Evolutionary conservation across 148 eudicot genomes (phyloP).

Genomic region (Rhododendron vialii): DNA sequence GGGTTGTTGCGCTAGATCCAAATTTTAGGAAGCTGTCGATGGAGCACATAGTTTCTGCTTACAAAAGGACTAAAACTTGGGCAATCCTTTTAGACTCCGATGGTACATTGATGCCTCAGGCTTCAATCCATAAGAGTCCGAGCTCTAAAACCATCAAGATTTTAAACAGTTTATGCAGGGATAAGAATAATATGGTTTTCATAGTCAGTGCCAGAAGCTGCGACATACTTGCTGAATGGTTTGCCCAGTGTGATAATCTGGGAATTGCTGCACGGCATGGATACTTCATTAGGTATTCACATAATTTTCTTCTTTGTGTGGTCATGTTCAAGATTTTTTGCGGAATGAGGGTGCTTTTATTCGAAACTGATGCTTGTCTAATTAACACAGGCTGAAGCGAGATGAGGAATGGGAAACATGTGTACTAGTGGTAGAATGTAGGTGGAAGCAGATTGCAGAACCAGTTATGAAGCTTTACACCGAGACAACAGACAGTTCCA

Average conservation of each 20-base stretch:
- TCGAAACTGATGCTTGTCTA: neutral
- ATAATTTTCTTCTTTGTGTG: neutral
- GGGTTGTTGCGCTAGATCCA: conserved; percentile 48
- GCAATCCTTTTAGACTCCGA: conserved; percentile 47
- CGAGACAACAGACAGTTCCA: conserved; percentile 50
- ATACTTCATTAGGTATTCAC: conserved; percentile 32
- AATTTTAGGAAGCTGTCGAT: conserved; percentile 44
- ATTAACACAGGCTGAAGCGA: conserved; percentile 17
- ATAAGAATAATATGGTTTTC: conserved; percentile 40
- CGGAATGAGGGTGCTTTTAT: neutral
- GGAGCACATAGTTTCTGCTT: conserved; percentile 50
- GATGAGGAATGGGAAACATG: conserved; percentile 44
- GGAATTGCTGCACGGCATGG: conserved; percentile 58
- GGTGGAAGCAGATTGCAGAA: conserved; percentile 48
- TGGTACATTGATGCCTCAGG: conserved; percentile 50
- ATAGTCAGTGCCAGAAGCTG: conserved; percentile 39
- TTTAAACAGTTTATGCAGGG: conserved; percentile 36
- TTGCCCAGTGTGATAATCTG: conserved; percentile 34
- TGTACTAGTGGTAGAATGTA: conserved; percentile 25
- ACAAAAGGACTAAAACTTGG: conserved; percentile 31
- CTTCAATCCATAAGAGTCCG: conserved; percentile 19
- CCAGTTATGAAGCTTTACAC: conserved; percentile 48
- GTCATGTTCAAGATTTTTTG: neutral
- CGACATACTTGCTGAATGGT: conserved; percentile 36
- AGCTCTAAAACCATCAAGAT: conserved; percentile 25